Evolutionary conservation across 257 asterid species (phyloP), one percentile per base, ranked within the genome.

Genomic region (Solanum chmielewskii): DNA sequence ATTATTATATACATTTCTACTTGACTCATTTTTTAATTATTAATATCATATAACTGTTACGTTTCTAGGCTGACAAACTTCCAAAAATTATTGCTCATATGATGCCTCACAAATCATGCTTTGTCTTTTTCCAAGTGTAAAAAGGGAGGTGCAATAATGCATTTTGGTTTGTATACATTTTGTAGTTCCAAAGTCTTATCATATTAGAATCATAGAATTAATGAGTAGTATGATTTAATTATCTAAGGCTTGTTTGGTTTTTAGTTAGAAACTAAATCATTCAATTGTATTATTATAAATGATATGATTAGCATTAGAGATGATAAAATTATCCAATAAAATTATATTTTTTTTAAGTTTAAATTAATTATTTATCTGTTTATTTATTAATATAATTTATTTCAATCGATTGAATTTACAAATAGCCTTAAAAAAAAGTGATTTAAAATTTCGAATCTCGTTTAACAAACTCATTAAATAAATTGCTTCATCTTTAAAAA

Each of bases 321-420:
- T 4, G 29, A 62, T 23, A 62, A 23, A 20, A 56, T 18, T 56
- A 56, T 6, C 66, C 1, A 49, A 47, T 14, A 47, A 47, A 47
- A 52, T 16, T 52, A 49, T 2, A 52, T 8, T 16, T 52, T 52
- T 0, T 52, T 16, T 2, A 15, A 49, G 6, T 49, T 49, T 49
- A 6, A 49, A 16, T 49, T 20, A 6, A 2, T 49, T 49, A 49
- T 49, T 15, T 49, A 0, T 49, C 1, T 0, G 0, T 15, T 49
- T 16, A 52, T 52, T 52, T 52, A 52, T 52, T 52, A 52, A 52
- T 16, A 18, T 0, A 52, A 52, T 52, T 3, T 52, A 52, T 6
- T 2, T 52, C 1, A 0, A 0, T 0, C 0, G 10, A 0, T 0
- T 52, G 10, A 52, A 0, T 52, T 52, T 0, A 52, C 11, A 52